These are phyloP conservation scores for Vigna hirtella DNA, from an alignment of 306 rosid species.

Conservation along the genomic window DNA sequence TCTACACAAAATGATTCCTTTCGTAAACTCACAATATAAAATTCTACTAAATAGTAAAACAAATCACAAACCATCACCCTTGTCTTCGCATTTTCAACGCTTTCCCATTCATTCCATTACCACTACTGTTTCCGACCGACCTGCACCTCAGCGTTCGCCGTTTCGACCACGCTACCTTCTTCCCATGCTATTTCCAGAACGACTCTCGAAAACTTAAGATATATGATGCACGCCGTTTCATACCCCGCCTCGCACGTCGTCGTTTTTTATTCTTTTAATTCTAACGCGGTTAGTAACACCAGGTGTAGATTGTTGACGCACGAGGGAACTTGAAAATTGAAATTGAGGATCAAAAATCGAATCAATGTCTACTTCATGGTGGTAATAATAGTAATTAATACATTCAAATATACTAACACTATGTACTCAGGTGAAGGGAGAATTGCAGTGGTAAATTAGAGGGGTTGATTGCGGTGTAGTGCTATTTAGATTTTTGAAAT, in stretches of 20 bases:
- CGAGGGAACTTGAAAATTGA: conserved; percentile 50
- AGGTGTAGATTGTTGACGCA: conserved; percentile 29
- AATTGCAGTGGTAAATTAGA: background rate
- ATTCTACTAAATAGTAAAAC: background rate
- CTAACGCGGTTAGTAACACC: background rate
- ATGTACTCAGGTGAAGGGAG: conserved; percentile 35
- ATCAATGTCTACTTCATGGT: conserved; percentile 48
- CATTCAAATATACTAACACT: conserved; percentile 35
- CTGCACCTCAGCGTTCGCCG: conserved; percentile 48
- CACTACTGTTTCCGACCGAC: background rate
- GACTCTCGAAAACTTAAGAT: background rate
- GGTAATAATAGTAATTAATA: conserved; percentile 12
- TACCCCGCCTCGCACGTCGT: conserved; percentile 73
- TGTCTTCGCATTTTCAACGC: conserved; percentile 51
- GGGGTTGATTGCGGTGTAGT: conserved; percentile 38
- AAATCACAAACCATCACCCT: conserved; percentile 42
- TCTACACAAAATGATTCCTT: conserved; percentile 56
- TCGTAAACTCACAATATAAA: background rate
- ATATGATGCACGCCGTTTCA: conserved; percentile 68
- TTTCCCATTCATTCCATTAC: conserved; percentile 18
- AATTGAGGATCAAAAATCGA: conserved; percentile 34
- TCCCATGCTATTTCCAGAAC: conserved; percentile 50
- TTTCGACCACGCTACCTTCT: conserved; percentile 77
- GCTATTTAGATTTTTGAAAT: background rate
- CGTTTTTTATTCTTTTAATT: conserved; percentile 25